A percentile compares a stretch with the other conserved stretches of the same genome.
These are phyloP conservation scores for Boletus calvinii DNA, from an alignment of 1,284 basidiomycete species.

Conservation along the genomic window DNA sequence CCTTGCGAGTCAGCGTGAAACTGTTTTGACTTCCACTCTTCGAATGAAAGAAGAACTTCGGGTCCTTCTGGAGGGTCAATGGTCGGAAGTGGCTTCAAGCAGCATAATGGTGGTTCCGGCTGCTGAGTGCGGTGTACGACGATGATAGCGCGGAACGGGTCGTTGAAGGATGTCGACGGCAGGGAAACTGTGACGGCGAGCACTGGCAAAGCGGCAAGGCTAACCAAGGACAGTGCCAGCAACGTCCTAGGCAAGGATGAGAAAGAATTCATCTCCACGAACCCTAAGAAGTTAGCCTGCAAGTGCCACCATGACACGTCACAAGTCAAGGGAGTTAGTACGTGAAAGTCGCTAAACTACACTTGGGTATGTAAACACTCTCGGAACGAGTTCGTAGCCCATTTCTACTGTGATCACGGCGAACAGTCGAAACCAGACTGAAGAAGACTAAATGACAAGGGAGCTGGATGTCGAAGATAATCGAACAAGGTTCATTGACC, in stretches of 20 bases:
- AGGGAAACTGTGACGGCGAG: constrained; percentile 29
- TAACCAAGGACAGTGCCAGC: constrained; percentile 38
- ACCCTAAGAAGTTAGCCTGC: not conserved
- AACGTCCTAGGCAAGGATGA: constrained; percentile 18
- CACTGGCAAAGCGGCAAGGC: constrained; percentile 38
- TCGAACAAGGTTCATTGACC: no score
- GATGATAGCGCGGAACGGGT: constrained; percentile 59
- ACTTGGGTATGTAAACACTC: not conserved
- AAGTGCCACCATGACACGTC: constrained; percentile 17
- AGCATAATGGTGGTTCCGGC: constrained; percentile 62
- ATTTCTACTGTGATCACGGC: no score
- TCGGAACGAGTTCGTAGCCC: not conserved
- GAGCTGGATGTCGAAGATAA: no score
- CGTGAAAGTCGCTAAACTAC: not conserved
- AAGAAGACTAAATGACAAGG: no score
- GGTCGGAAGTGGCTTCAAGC: constrained; percentile 54
- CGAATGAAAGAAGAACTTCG: constrained; percentile 76
- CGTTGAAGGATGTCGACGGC: constrained; percentile 49
- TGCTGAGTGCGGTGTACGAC: constrained; percentile 40
- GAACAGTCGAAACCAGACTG: no score
- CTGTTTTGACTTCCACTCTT: constrained; percentile 86
- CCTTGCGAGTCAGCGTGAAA: constrained; percentile 20
- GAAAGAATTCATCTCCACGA: constrained; percentile 18
- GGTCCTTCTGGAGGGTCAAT: constrained; percentile 49
- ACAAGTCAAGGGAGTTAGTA: no score